These are phyloP conservation scores for Coemansia sp. DNA, from an alignment of 192 early-diverging fungal species.

Conservation along the genomic window DNA sequence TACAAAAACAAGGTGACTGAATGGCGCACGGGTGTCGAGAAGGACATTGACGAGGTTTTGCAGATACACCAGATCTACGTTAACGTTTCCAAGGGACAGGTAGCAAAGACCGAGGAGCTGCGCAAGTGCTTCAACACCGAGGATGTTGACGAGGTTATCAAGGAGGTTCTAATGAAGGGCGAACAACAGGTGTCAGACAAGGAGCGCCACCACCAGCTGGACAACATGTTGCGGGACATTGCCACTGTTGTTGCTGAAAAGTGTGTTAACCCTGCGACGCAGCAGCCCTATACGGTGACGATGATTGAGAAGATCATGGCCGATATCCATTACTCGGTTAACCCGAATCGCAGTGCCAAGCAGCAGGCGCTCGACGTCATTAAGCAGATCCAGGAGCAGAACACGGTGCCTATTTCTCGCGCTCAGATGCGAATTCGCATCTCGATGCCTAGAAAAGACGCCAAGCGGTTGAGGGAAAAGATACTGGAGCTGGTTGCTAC, in stretches of 20 bases:
- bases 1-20: constrained; percentile 99
- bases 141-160: constrained; percentile 78
- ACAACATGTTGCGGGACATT: constrained; percentile 86
- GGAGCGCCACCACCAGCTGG: constrained; percentile 86
- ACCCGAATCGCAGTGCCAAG: constrained; percentile 87
- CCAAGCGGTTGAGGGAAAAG: constrained; percentile 85
- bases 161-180: constrained; percentile 92
- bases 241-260: constrained; percentile 95
- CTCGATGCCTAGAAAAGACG: constrained; percentile 80
- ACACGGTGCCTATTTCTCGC: constrained; percentile 86
- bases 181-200: constrained; percentile 97
- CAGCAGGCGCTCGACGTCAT: constrained; percentile 91
- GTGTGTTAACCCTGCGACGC: constrained; percentile 94
- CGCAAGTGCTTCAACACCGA: constrained; percentile 87
- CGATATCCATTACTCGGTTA: constrained; percentile 90
- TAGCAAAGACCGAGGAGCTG: constrained; percentile 88
- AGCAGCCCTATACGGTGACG: constrained; percentile 92
- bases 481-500: constrained; percentile 68
- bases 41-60: constrained; percentile 94
- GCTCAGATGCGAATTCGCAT: constrained; percentile 93
- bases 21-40: constrained; percentile 93
- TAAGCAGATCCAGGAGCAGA: constrained; percentile 86
- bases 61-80: constrained; percentile 93
- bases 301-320: constrained; percentile 99
- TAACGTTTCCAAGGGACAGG: constrained; percentile 97